Percentiles rank a stretch among this genome's conserved stretches.
Evolutionary conservation across 768 basidiomycete species (phyloP).

Genomic region (Amanita polypyramis): DNA sequence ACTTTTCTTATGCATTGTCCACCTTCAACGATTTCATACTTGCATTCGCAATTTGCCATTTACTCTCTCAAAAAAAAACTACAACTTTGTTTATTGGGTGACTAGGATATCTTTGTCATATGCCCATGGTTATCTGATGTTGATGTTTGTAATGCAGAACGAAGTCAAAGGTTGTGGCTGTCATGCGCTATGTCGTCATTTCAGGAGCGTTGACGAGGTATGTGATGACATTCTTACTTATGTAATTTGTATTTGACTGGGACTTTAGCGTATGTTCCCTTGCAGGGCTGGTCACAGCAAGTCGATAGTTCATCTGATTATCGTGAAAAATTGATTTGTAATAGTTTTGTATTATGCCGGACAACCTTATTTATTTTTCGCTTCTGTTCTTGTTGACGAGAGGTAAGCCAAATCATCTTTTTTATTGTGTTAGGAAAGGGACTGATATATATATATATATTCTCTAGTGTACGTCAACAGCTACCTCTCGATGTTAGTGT

Average conservation of each 20-base stretch:
- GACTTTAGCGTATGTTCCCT: not conserved
- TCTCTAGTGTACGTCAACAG: not conserved
- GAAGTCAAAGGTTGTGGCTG: slow-evolving; percentile 11
- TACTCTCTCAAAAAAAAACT: not conserved
- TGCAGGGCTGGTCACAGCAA: not conserved
- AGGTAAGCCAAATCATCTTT: slow-evolving; percentile 7
- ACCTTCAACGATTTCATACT: not conserved
- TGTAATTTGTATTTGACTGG: not conserved
- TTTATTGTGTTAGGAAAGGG: not conserved
- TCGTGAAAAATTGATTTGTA: not conserved
- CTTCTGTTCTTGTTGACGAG: slow-evolving; percentile 14
- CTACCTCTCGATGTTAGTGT: not conserved
- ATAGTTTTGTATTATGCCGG: slow-evolving; percentile 12
- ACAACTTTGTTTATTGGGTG: not conserved
- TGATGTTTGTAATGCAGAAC: slow-evolving; percentile 8
- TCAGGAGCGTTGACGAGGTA: slow-evolving; percentile 15
- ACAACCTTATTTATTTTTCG: slow-evolving; percentile 14
- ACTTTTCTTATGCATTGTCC: not conserved
- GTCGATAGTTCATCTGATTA: not conserved
- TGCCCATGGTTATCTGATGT: not conserved
- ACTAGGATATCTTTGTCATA: not conserved
- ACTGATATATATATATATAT: not conserved
- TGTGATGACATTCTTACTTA: not conserved
- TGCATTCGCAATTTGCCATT: not conserved
- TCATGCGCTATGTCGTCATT: slow-evolving; percentile 13